phyloP scores from a whole-genome alignment of 176 grass and related monocot species.

The Sorghum bicolor region DNA sequence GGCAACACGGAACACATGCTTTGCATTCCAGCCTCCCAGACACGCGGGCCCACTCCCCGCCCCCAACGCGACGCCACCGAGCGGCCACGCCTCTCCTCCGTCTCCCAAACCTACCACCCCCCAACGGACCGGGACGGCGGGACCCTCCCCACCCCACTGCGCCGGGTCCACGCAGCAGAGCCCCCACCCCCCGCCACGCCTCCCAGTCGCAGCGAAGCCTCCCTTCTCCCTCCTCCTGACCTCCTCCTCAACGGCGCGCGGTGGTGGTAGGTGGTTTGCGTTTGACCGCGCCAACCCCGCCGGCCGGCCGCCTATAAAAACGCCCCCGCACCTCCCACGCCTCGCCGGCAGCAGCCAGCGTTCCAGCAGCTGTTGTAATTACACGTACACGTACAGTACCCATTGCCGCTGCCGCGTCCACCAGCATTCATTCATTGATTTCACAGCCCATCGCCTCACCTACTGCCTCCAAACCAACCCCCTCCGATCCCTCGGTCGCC shows the following conservation, averaged over 20 bases:
- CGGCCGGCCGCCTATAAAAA: slow-evolving; percentile 35
- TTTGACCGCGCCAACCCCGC: slow-evolving; percentile 29
- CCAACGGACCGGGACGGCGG: no score
- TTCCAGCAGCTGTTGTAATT: not conserved
- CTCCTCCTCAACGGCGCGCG: not conserved
- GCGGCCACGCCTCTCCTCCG: not conserved
- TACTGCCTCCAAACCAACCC: not conserved
- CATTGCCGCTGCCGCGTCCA: not conserved
- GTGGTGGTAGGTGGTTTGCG: slow-evolving; percentile 43
- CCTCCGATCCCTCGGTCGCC: not conserved
- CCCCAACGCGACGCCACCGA: not conserved
- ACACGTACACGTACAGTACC: not conserved
- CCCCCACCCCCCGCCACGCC: not conserved
- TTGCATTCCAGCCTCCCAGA: not conserved
- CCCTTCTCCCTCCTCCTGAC: no score
- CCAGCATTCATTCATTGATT: not conserved
- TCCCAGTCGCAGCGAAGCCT: not conserved
- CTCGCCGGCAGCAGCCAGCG: slow-evolving; percentile 27
- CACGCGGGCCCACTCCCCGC: not conserved
- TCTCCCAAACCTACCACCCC: not conserved
- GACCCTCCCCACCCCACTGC: not conserved
- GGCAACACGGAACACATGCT: not conserved
- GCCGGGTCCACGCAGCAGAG: not conserved
- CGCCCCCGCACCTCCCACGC: not conserved
- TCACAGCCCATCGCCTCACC: not conserved